phyloP scores from a whole-genome alignment of 2,329 filamentous ascomycete species.

The Beauveria australis region DNA sequence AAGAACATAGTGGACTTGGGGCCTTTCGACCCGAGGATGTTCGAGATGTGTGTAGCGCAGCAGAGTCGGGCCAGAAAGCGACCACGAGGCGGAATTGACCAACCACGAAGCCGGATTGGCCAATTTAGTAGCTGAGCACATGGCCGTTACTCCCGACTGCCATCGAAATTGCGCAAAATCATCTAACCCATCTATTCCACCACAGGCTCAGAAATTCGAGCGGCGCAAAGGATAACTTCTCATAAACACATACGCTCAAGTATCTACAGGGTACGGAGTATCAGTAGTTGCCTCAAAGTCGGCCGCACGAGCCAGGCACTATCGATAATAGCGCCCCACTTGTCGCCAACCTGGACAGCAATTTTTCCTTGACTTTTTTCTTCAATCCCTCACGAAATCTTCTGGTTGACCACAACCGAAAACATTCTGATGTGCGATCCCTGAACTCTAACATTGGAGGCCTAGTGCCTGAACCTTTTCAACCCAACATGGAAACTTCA shows the following conservation, averaged over 20 bases:
- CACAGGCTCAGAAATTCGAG: too few relatives aligned
- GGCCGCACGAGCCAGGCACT: background rate
- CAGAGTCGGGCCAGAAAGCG: too few relatives aligned
- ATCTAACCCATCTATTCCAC: too few relatives aligned
- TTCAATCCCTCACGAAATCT: slow-evolving; percentile 15
- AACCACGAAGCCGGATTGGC: too few relatives aligned
- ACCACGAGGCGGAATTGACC: too few relatives aligned
- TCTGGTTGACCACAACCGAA: slow-evolving; percentile 13
- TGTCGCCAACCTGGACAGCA: slow-evolving; percentile 12
- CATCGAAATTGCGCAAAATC: too few relatives aligned
- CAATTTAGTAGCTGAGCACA: too few relatives aligned
- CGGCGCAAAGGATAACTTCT: too few relatives aligned
- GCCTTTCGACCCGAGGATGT: too few relatives aligned
- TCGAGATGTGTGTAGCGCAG: too few relatives aligned
- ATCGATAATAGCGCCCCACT: slow-evolving; percentile 16
- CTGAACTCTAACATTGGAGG: slow-evolving; percentile 11
- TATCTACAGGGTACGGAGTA: background rate
- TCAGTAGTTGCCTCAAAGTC: background rate
- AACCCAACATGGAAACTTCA: slow-evolving; percentile 47
- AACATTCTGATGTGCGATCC: slow-evolving; percentile 10
- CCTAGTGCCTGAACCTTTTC: slow-evolving; percentile 12
- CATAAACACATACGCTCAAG: background rate
- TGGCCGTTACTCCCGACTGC: too few relatives aligned
- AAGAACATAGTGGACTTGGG: too few relatives aligned
- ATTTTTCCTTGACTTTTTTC: slow-evolving; percentile 20